Base-by-base conservation (phyloP, 306 rosid genomes). In the Inga laurina region DNA sequence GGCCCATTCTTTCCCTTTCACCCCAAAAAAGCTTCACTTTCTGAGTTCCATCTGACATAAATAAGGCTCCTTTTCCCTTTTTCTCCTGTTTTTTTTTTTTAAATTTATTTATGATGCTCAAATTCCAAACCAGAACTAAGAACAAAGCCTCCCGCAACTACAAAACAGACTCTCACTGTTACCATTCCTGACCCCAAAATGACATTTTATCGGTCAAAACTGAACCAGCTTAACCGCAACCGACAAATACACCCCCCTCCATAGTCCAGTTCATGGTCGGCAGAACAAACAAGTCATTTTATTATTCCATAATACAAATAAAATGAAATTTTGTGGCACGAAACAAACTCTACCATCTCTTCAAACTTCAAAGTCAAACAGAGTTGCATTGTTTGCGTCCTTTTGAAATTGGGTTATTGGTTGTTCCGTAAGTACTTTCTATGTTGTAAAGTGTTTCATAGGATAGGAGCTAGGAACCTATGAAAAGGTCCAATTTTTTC, bases 1-100 rank as follows among this genome's bases (percentile, higher is more conserved):
- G 76, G 76, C 32, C 39, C 57, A 32, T 41, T 12, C 57, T 13
- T 44, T 45, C 10, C 76, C 19, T 72, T 72, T 24, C 39, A 12
- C 46, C 76, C 76, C 57, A 45, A 72, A 72, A 72, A 72, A 72
- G 76, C 49, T 45, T 45, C 76, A 45, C 76, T 43, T 44, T 72
- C 76, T 12, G 39, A 22, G 39, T n/a, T 71, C 35, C 0, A 45
- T 72, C 57, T 72, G 57, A 72, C 76, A 72, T 13, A 22, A 5
- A 24, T 24, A 12, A 27, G 37, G 3, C n/a, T 14, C 57, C 21
- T 45, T 72, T 72, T 6, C 10, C 16, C 5, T 39, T 43, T 43
- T 39, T 4, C 24, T 39, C 12, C 5, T 5, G 0, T 37, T 37
- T 37, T 4, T 8, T n/a, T 43, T 71, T 67, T 43, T 3, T n/a